These are phyloP conservation scores for Phialophora macrospora DNA, from an alignment of 2,329 filamentous ascomycete species.

Conservation along the genomic window DNA sequence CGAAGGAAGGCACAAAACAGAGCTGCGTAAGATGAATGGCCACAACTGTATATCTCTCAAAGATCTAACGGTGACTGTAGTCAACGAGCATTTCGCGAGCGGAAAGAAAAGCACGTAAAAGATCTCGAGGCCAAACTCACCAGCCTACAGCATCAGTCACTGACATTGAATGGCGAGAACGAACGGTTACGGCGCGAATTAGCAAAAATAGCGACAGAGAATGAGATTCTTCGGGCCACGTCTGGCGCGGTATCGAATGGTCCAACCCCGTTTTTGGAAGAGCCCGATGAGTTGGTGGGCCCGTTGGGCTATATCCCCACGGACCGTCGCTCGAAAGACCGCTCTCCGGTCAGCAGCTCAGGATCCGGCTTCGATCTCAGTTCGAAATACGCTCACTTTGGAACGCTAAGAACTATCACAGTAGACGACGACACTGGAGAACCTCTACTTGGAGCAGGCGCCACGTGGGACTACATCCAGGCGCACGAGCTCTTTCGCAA, in stretches of 20 bases:
- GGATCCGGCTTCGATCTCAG: conserved; percentile 43
- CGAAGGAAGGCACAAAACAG: conserved; percentile 73
- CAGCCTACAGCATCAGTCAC: conserved; percentile 73
- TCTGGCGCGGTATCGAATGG: conserved; percentile 49
- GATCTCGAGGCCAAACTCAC: conserved; percentile 88
- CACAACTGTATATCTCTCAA: neutral
- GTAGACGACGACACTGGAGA: conserved; percentile 68
- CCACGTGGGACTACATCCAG: conserved; percentile 90
- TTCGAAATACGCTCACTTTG: conserved; percentile 41
- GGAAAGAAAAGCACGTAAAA: conserved; percentile 92
- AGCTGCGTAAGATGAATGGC: conserved; percentile 64
- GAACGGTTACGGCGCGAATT: conserved; percentile 83
- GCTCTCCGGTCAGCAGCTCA: conserved; percentile 34
- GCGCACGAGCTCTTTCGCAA: conserved; percentile 75
- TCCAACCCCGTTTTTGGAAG: conserved; percentile 36
- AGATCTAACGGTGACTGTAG: conserved; percentile 53
- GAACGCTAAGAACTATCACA: conserved; percentile 31
- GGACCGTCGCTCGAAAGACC: conserved; percentile 69
- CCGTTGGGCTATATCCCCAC: conserved; percentile 73
- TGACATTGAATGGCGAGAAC: conserved; percentile 77
- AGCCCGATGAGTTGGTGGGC: conserved; percentile 54
- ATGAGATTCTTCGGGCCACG: conserved; percentile 87
- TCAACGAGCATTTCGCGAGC: conserved; percentile 93
- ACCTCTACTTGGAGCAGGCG: conserved; percentile 72
- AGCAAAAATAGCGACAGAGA: conserved; percentile 83